Evolutionary conservation across 1,139 yeast species (phyloP).

Genomic region (Diutina rugosa): DNA sequence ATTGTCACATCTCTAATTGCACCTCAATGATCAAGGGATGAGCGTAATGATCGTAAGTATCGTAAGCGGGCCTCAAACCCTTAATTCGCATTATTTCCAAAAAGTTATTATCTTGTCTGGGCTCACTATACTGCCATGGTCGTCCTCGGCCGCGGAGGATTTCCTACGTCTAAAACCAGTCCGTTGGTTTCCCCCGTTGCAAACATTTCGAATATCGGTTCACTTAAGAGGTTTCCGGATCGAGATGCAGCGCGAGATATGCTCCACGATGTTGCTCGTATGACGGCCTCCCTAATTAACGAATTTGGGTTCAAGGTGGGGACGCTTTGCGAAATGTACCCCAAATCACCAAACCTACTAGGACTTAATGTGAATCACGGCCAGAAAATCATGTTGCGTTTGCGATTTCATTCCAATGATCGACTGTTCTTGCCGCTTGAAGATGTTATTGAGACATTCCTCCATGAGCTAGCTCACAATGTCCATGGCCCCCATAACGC

Average conservation of each 20-base stretch:
- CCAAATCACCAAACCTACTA: slow-evolving; percentile 50
- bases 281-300: slow-evolving; percentile 66
- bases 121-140: slow-evolving; percentile 2
- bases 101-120: not conserved
- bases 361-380: slow-evolving; percentile 90
- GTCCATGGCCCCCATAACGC: slow-evolving; percentile 69
- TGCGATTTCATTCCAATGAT: slow-evolving; percentile 48
- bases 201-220: slow-evolving; percentile 38
- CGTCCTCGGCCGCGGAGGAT: slow-evolving; percentile 1
- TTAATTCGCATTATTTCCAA: not conserved
- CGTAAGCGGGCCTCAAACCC: not conserved
- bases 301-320: slow-evolving; percentile 55
- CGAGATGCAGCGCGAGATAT: slow-evolving; percentile 44
- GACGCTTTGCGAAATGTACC: slow-evolving; percentile 70
- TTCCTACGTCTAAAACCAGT: not conserved
- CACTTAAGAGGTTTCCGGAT: slow-evolving; percentile 39
- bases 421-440: slow-evolving; percentile 51
- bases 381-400: slow-evolving; percentile 54
- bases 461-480: slow-evolving; percentile 85
- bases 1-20: too few species aligned
- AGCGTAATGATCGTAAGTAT: too few species aligned
- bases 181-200: slow-evolving; percentile 30
- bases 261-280: slow-evolving; percentile 46
- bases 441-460: slow-evolving; percentile 65
- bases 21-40: too few species aligned